A percentile compares a stretch with the other conserved stretches of the same genome.
Evolutionary conservation across 129 eudicot species (phyloP).

Genomic region (Chrysanthemum makinoi): DNA sequence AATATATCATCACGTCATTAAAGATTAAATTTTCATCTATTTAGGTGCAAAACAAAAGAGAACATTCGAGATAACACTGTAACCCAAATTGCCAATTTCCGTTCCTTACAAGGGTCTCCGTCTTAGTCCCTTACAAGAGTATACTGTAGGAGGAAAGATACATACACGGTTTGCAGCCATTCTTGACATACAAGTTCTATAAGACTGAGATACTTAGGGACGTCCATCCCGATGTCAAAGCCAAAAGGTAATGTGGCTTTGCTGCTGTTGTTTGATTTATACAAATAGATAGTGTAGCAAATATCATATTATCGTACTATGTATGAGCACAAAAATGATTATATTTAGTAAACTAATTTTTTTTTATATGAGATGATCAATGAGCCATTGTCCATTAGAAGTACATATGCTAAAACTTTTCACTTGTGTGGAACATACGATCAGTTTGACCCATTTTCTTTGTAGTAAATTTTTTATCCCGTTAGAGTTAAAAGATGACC

Average conservation of each 20-base stretch:
- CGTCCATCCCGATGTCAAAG: conserved; percentile 2
- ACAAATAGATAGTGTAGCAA: neutral
- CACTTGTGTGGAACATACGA: no score
- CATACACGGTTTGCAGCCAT: neutral
- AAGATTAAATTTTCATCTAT: conserved; percentile 3
- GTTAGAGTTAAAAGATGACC: no score
- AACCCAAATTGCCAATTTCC: neutral
- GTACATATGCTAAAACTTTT: no score
- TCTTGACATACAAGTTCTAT: conserved; percentile 7
- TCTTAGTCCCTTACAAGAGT: neutral
- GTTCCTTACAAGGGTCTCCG: neutral
- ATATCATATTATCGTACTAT: no score
- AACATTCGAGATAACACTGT: conserved; percentile 13
- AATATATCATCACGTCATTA: neutral
- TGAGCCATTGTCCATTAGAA: no score
- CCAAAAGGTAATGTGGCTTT: conserved; percentile 17
- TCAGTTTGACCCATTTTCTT: no score
- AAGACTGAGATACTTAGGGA: neutral
- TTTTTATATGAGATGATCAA: no score
- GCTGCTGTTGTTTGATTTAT: neutral
- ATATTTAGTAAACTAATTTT: no score
- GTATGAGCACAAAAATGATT: no score
- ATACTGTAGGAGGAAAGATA: neutral
- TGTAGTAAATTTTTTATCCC: no score
- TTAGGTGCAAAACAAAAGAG: conserved; percentile 30